phyloP scores from a whole-genome alignment of 495 filamentous ascomycete species.

The Entonaema liquescens region DNA sequence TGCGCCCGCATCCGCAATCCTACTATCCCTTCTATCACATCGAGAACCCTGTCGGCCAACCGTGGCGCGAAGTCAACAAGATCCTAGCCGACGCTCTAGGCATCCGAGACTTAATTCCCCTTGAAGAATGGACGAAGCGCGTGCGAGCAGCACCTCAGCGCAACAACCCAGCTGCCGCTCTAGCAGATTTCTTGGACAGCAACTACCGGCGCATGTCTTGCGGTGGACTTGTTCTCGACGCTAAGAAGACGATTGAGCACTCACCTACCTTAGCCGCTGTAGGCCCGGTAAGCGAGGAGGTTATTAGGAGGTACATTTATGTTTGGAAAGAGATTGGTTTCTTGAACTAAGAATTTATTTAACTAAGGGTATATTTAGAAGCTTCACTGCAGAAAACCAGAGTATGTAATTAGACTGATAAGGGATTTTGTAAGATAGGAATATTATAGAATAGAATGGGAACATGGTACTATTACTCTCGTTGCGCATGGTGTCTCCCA shows the following conservation, averaged over 20 bases:
- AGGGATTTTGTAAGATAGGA: constrained; percentile 1
- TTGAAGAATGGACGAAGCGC: constrained; percentile 57
- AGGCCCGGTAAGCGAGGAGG: constrained; percentile 51
- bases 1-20: neutral
- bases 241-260: constrained; percentile 51
- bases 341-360: constrained; percentile 16
- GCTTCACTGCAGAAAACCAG: neutral
- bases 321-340: constrained; percentile 54
- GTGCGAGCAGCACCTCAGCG: constrained; percentile 49
- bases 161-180: constrained; percentile 58
- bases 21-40: constrained; percentile 62
- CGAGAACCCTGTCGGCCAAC: constrained; percentile 62
- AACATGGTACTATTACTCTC: no score
- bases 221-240: constrained; percentile 59
- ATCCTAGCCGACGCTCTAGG: constrained; percentile 55
- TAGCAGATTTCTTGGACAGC: constrained; percentile 60
- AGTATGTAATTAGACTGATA: neutral
- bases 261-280: constrained; percentile 49
- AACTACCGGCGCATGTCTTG: constrained; percentile 64
- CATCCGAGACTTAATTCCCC: constrained; percentile 55
- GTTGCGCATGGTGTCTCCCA: no score
- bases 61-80: constrained; percentile 54
- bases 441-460: neutral
- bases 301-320: constrained; percentile 52
- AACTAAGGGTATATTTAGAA: neutral